These are phyloP conservation scores for Isochrysis galbana DNA, from an alignment of 78 protist genomes.

Conservation along the genomic window DNA sequence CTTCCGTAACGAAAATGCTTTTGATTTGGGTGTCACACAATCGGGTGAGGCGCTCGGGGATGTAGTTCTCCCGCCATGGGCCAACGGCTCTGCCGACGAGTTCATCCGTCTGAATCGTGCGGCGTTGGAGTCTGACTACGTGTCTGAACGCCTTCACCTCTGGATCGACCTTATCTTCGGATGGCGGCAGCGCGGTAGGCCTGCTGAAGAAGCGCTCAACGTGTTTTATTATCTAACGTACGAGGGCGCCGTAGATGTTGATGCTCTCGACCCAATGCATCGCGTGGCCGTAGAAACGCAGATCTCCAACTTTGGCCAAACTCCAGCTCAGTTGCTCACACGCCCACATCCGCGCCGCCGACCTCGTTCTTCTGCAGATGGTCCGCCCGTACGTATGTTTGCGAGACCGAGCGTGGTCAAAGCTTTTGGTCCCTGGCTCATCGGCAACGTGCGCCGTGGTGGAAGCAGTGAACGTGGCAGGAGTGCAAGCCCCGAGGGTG, in stretches of 20 bases:
- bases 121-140: conserved; percentile 59
- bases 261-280: not conserved
- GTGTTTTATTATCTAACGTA: conserved; percentile 49
- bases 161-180: conserved; percentile 66
- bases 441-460: too few species aligned
- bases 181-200: conserved; percentile 20
- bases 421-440: not conserved
- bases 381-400: not conserved
- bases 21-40: conserved; percentile 14
- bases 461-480: too few species aligned
- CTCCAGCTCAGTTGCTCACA: conserved; percentile 30
- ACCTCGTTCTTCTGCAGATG: not conserved
- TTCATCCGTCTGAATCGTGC: conserved; percentile 32
- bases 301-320: conserved; percentile 40
- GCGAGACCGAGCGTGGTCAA: not conserved
- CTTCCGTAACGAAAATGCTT: conserved; percentile 11
- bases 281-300: not conserved
- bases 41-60: not conserved
- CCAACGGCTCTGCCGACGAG: not conserved
- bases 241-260: not conserved
- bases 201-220: conserved; percentile 31
- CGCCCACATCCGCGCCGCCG: conserved; percentile 42
- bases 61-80: conserved; percentile 52
- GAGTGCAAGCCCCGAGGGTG: not conserved
- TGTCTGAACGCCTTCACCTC: conserved; percentile 35